Conservation (phyloP, 2,329 filamentous ascomycete genomes). For the Claviceps sp. region DNA sequence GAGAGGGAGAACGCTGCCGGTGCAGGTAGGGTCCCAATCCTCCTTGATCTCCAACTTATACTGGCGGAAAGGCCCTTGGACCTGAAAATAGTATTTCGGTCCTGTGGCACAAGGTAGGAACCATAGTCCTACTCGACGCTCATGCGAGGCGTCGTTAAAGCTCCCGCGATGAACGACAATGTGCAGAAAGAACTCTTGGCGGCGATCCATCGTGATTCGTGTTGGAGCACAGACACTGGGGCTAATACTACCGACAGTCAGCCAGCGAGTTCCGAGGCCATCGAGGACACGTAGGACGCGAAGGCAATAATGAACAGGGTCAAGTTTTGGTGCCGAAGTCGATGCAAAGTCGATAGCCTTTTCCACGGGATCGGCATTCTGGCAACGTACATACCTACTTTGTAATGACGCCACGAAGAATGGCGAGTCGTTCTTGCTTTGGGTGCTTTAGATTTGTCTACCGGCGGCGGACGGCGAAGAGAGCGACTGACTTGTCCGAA, state of each 20-base stretch:
- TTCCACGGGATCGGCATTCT: not conserved
- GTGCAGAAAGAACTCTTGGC: conserved; percentile 5
- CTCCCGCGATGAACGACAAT: conserved; percentile 9
- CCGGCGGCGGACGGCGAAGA: not conserved
- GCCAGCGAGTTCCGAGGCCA: not conserved
- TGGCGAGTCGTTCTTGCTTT: not conserved
- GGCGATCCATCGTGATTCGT: not conserved
- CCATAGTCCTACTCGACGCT: conserved; percentile 8
- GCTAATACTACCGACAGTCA: not conserved
- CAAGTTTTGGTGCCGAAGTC: not conserved
- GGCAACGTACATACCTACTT: not conserved
- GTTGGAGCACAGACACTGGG: not conserved
- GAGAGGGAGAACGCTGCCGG: conserved; percentile 7
- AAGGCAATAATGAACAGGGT: too few relatives aligned
- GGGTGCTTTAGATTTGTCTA: not conserved
- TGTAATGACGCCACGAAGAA: not conserved
- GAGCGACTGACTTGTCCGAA: not conserved
- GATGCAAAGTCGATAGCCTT: not conserved
- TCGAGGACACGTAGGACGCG: not conserved
- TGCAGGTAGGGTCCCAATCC: conserved; percentile 7
- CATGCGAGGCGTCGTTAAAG: conserved; percentile 6
- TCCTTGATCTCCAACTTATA: conserved; percentile 6
- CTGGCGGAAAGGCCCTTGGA: conserved; percentile 2
- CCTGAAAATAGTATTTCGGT: conserved; percentile 6
- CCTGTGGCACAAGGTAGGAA: conserved; percentile 6